Evolutionary conservation across 2,329 filamentous ascomycete species (phyloP).

Genomic region (Penicillium verrucosum): DNA sequence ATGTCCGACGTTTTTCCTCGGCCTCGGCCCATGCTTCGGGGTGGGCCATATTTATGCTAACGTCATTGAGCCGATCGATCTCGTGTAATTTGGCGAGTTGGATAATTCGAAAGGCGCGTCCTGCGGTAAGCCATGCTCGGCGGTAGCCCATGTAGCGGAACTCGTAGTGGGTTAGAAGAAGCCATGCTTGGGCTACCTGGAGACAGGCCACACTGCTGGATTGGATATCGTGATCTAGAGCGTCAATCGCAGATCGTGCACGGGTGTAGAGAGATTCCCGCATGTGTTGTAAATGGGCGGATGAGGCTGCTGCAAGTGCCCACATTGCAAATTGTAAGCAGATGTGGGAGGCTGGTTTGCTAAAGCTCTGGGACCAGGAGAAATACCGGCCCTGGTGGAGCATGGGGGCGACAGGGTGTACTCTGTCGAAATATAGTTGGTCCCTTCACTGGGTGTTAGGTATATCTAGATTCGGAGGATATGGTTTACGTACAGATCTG

Average conservation of each 20-base stretch:
- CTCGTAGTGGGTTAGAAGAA: conserved; percentile 40
- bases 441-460: conserved; percentile 20
- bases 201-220: not conserved
- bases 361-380: conserved; percentile 22
- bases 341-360: conserved; percentile 15
- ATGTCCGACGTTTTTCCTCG: conserved; percentile 35
- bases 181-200: conserved; percentile 33
- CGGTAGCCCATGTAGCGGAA: conserved; percentile 34
- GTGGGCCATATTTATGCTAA: not conserved
- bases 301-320: conserved; percentile 35
- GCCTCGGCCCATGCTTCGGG: conserved; percentile 21
- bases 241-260: conserved; percentile 13
- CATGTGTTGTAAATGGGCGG: conserved; percentile 31
- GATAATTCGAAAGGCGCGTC: conserved; percentile 38
- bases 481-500: not conserved
- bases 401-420: conserved; percentile 29
- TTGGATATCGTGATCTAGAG: conserved; percentile 7
- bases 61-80: conserved; percentile 23
- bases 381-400: conserved; percentile 30
- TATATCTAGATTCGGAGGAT: no score
- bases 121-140: conserved; percentile 38
- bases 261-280: conserved; percentile 27
- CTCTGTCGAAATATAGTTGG: conserved; percentile 33
- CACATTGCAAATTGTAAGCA: conserved; percentile 40
- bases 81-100: conserved; percentile 38